Conservation (phyloP, 306 rosid species). For the Castanea sativa region DNA sequence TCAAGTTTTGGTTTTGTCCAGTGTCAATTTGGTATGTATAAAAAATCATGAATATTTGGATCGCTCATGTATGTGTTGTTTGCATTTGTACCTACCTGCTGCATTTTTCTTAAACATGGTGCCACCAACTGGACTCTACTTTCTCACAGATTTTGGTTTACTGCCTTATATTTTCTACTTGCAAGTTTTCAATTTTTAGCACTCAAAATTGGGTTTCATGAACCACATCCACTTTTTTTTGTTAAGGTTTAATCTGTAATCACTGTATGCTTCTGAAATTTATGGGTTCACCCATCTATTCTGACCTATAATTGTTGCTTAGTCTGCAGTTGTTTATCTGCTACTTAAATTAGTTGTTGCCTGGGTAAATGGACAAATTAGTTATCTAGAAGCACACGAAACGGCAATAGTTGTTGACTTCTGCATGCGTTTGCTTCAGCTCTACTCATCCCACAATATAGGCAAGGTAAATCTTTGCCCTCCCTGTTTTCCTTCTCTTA, state of each 20-base stretch:
- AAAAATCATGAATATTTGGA: neutral
- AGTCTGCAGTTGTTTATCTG: constrained; percentile 96
- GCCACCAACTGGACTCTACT: neutral
- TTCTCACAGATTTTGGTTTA: neutral
- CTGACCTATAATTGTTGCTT: constrained; percentile 35
- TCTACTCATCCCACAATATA: constrained; percentile 87
- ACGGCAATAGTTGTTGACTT: constrained; percentile 72
- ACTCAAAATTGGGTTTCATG: neutral
- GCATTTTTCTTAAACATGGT: neutral
- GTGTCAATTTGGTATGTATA: neutral
- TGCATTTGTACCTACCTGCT: neutral
- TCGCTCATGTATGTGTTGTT: neutral
- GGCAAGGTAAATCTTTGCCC: constrained; percentile 69
- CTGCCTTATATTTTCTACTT: neutral
- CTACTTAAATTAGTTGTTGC: constrained; percentile 87
- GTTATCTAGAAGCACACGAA: constrained; percentile 78
- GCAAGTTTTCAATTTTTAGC: neutral
- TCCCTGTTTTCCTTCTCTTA: constrained; percentile 7
- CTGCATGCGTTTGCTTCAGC: constrained; percentile 88
- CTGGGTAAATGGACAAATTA: constrained; percentile 97
- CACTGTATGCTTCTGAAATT: constrained; percentile 4
- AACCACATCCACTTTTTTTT: neutral
- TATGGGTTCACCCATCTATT: constrained; percentile 9
- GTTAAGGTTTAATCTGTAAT: neutral
- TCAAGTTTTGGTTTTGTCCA: no score